Base-by-base conservation (phyloP, 306 rosid species). In the Trifolium subterraneum region DNA sequence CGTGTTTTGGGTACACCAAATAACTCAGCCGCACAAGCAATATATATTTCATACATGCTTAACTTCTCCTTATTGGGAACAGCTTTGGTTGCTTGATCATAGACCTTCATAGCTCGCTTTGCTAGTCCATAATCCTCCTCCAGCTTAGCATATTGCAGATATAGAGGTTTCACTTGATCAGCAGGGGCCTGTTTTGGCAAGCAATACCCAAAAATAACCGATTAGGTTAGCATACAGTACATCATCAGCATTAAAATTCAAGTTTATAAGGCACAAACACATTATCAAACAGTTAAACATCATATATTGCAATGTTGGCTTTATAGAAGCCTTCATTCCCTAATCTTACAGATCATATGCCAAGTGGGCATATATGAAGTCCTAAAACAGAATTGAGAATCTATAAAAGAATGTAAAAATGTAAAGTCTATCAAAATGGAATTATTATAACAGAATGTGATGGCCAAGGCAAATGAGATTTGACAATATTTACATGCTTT, bases 41-140 rank as follows among this genome's bases (percentile, higher is more conserved):
- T 91, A 33, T 91, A 94, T 76, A 94, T 90, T 82, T 92, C 96
- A 16, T 94, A 91, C 86, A 82, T 73, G 82, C 86, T 78, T 63
- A 82, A 67, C 70, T 82, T 82, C 59, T 82, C 86, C 62, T 82
- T 68, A 70, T 68, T 72, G 38, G 86, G 86, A 42, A 82, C 86
- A 41, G 82, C 82, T 60, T 82, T 82, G 0, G 86, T 78, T 62
- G 86, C 86, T 78, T 78, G 82, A 68, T 73, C 82, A 55, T 82
- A 82, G 55, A 82, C 86, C 41, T 82, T 62, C 86, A 82, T 82
- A 33, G 82, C 86, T 54, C 86, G 72, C 71, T 82, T 82, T 0
- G 86, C 86, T 54, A 82, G 52, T 35, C 86, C 86, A 62, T 82
- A 68, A 73, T 82, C 86, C 74, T 78, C 86, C 73, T 82, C 86